Conservation (phyloP, 805 yeast genomes). For the Hanseniaspora lachancei region DNA sequence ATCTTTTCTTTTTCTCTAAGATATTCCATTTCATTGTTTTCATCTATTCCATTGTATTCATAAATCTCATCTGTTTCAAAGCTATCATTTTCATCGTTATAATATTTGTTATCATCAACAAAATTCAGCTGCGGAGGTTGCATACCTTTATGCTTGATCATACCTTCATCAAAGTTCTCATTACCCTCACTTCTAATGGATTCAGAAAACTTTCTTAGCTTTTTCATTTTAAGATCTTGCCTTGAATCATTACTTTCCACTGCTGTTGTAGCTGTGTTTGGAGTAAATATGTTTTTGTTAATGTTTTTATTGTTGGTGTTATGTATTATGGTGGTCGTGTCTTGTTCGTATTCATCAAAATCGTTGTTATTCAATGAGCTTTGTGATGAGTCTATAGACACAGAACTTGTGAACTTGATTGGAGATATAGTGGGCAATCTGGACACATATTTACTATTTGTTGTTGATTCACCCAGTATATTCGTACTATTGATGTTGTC, state of each 20-base stretch:
- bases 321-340: constrained; percentile 6
- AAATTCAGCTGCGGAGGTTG: neutral
- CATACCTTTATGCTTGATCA: neutral
- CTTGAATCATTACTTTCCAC: constrained; percentile 9
- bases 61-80: neutral
- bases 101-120: neutral
- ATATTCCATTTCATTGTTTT: neutral
- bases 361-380: neutral
- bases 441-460: constrained; percentile 1
- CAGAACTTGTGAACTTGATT: neutral
- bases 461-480: constrained; percentile 5
- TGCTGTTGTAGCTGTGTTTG: constrained; percentile 9
- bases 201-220: constrained; percentile 8
- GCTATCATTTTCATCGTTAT: neutral
- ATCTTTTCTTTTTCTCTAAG: neutral
- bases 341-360: constrained; percentile 5
- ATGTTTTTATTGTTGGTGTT: neutral
- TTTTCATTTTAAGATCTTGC: constrained; percentile 4
- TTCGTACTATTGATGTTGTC: neutral
- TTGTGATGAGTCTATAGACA: neutral
- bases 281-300: constrained; percentile 1
- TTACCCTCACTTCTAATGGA: neutral
- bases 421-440: constrained; percentile 8
- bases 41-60: neutral
- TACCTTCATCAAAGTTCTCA: neutral